Evolutionary conservation across 2,329 filamentous ascomycete species (phyloP).

Genomic region (Aureobasidium musti): DNA sequence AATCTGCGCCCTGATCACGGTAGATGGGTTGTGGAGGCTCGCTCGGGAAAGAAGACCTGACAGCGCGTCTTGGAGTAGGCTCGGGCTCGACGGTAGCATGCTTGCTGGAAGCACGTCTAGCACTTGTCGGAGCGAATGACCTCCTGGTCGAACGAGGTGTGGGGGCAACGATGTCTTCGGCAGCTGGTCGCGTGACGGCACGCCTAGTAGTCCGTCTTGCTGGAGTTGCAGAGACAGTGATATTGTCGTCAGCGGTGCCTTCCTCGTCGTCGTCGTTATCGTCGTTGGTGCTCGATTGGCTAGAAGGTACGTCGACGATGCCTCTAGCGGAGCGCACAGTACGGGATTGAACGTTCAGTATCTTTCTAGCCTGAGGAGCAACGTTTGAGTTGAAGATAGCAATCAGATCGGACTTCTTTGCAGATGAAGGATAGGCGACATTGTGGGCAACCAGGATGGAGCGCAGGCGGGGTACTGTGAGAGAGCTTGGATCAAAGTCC

Average conservation of each 20-base stretch:
- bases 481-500: slow-evolving; percentile 77
- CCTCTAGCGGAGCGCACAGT: slow-evolving; percentile 86
- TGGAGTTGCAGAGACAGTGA: slow-evolving; percentile 48
- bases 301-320: slow-evolving; percentile 68
- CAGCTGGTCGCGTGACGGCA: slow-evolving; percentile 37
- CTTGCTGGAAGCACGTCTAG: slow-evolving; percentile 47
- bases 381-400: slow-evolving; percentile 80
- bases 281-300: slow-evolving; percentile 64
- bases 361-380: slow-evolving; percentile 72
- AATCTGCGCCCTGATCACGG: slow-evolving; percentile 46
- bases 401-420: slow-evolving; percentile 88
- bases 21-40: slow-evolving; percentile 35
- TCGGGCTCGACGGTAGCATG: slow-evolving; percentile 43
- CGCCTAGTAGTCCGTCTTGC: slow-evolving; percentile 35
- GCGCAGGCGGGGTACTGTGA: slow-evolving; percentile 86
- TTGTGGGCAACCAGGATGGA: slow-evolving; percentile 90
- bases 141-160: slow-evolving; percentile 36
- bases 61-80: slow-evolving; percentile 50
- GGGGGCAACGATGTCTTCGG: slow-evolving; percentile 53
- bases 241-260: slow-evolving; percentile 55
- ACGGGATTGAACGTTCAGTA: slow-evolving; percentile 71
- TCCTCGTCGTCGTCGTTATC: slow-evolving; percentile 56
- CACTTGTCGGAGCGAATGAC: slow-evolving; percentile 36
- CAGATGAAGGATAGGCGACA: slow-evolving; percentile 79
- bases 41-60: slow-evolving; percentile 30